Evolutionary conservation across 441 rosid species (phyloP), one percentile per base, ranked within the genome.

Genomic region (Erysimum pusillum): DNA sequence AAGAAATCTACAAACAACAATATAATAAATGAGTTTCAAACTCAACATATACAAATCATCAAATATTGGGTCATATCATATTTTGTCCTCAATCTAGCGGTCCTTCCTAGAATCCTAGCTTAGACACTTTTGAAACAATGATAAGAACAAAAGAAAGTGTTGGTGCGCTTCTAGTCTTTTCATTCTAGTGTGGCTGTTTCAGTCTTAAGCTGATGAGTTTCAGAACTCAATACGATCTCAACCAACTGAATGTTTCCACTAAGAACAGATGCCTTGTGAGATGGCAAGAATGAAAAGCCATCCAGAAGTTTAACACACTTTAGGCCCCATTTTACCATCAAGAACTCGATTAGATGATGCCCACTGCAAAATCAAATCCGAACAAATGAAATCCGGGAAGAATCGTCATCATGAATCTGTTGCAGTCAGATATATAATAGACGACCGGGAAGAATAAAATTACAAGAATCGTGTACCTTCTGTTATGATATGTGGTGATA

Each of bases 251-350:
- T 88, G 77, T 90, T 90, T 77, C 91, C 94, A n/a, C 82, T 82
- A 60, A 92, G 80, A 41, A 72, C 73, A 38, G 87, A 83, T 51
- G 89, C 90, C 86, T 94, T 92, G 79, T 80, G 28, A 14, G 89
- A 61, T 41, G 98, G 97, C 89, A 90, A 76, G 80, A 94, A 84
- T 9, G 95, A 92, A 79, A 90, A 91, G 39, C 92, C 90, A 69
- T 91, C 95, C 25, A 88, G 59, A 45, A 94, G 91, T 79, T 89
- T 90, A 53, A 83, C 76, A 62, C 95, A 90, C 81, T 88, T 90
- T 59, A 94, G 77, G 51, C 91, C 87, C 98, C 96, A 91, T 81
- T 91, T 91, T 71, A 77, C 87, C 98, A 91, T 89, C 81, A 91
- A 77, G 79, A 93, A 89, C 82, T 89, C 96, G 56, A 94, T 88